A percentile compares a stretch with the other conserved stretches of the same genome.
phyloP scores from a whole-genome alignment of 2,329 filamentous ascomycete genomes.

The Parafenestella ontariensis region DNA sequence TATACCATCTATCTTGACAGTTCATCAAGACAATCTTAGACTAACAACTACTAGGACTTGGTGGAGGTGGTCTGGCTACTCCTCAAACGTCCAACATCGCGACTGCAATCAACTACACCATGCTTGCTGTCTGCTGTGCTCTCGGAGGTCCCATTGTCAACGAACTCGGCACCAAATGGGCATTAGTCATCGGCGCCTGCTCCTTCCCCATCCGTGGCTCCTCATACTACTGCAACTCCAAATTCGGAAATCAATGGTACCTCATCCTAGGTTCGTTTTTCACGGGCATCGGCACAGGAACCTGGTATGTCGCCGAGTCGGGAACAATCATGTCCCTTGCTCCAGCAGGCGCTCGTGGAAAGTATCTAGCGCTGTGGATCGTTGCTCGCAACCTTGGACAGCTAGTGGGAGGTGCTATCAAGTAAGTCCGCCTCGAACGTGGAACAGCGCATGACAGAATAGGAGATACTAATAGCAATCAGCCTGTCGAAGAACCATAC shows the following conservation, averaged over 20 bases:
- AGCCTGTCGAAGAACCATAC: slow-evolving; percentile 36
- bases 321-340: slow-evolving; percentile 59
- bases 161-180: slow-evolving; percentile 57
- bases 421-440: slow-evolving; percentile 17
- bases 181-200: slow-evolving; percentile 52
- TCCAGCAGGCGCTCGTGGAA: slow-evolving; percentile 55
- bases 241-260: slow-evolving; percentile 59
- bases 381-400: slow-evolving; percentile 57
- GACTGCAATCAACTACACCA: slow-evolving; percentile 37
- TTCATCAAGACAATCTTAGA: neutral
- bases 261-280: slow-evolving; percentile 36
- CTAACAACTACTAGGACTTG: slow-evolving; percentile 23
- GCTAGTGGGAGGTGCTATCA: slow-evolving; percentile 56
- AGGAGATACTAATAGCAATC: neutral
- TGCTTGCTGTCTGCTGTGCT: slow-evolving; percentile 46
- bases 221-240: slow-evolving; percentile 59
- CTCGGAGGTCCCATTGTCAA: slow-evolving; percentile 56
- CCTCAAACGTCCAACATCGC: slow-evolving; percentile 55
- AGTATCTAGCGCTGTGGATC: slow-evolving; percentile 59
- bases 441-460: neutral
- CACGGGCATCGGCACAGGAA: slow-evolving; percentile 45
- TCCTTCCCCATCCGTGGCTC: slow-evolving; percentile 57
- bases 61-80: slow-evolving; percentile 55
- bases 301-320: slow-evolving; percentile 59
- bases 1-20: neutral